Percentiles rank a stretch among this genome's conserved stretches.
phyloP scores from a whole-genome alignment of 306 rosid genomes.

The Inga leiocalycina region DNA sequence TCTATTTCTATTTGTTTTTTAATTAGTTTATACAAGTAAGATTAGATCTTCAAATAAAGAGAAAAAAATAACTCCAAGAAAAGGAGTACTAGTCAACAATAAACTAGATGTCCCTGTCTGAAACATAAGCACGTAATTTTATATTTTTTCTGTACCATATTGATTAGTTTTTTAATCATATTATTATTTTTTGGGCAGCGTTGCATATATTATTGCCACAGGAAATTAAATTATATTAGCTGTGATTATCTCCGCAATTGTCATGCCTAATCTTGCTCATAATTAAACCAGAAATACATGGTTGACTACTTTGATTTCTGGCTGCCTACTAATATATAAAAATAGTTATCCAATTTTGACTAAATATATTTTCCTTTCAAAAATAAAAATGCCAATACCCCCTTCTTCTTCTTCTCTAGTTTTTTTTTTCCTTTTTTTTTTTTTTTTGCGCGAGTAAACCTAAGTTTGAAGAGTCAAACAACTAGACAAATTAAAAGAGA shows the following conservation, averaged over 20 bases:
- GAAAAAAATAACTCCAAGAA: background rate
- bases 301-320: background rate
- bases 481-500: background rate
- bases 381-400: background rate
- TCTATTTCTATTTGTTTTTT: background rate
- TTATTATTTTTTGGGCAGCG: background rate
- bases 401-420: background rate
- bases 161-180: background rate
- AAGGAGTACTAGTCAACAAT: background rate
- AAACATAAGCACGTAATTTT: background rate
- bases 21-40: background rate
- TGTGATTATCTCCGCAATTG: background rate
- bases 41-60: background rate
- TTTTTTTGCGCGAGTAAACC: background rate
- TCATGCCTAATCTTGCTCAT: background rate
- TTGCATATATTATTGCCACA: background rate
- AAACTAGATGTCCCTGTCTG: background rate
- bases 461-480: background rate
- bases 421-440: no score
- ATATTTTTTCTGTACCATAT: background rate
- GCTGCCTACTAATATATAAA: background rate
- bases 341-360: background rate
- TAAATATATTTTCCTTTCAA: background rate
- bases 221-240: background rate
- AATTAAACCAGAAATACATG: background rate